A percentile compares a stretch with the other conserved stretches of the same genome.
Conservation (phyloP, 306 rosid genomes). For the Calophaca sinica region DNA sequence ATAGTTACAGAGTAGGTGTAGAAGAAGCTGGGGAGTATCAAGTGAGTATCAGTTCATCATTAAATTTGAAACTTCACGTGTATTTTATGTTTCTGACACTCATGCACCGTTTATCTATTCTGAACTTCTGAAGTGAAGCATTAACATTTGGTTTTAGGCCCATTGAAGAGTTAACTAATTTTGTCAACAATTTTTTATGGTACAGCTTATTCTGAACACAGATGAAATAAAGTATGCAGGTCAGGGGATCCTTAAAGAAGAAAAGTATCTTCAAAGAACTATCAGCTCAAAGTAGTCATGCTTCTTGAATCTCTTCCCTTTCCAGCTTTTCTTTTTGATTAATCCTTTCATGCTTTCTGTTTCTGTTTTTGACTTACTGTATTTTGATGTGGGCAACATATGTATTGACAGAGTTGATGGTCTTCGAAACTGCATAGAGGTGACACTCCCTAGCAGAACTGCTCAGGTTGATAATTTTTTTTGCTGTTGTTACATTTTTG, state of each 20-base stretch:
- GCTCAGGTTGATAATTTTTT: constrained; percentile 76
- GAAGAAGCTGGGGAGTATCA: constrained; percentile 99
- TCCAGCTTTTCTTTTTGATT: background rate
- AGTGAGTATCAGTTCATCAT: constrained; percentile 54
- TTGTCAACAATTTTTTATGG: constrained; percentile 42
- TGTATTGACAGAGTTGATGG: constrained; percentile 72
- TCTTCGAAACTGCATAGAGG: constrained; percentile 78
- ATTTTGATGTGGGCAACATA: constrained; percentile 17
- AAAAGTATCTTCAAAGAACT: constrained; percentile 71
- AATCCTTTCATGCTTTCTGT: background rate
- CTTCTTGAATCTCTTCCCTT: constrained; percentile 18
- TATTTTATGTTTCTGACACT: too few species aligned
- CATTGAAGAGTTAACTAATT: constrained; percentile 31
- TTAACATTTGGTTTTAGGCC: constrained; percentile 22
- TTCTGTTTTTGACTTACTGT: background rate
- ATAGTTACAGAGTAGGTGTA: constrained; percentile 72
- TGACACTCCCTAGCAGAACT: constrained; percentile 78
- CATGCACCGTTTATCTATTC: too few species aligned
- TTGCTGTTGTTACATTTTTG: constrained; percentile 34
- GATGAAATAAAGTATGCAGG: constrained; percentile 88
- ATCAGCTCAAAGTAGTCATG: constrained; percentile 65
- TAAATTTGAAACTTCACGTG: background rate
- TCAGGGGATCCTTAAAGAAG: constrained; percentile 71
- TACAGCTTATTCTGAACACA: constrained; percentile 76
- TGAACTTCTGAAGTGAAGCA: background rate